These are phyloP conservation scores for Rhododendron griersonianum DNA, from an alignment of 148 eudicot genomes.

Conservation along the genomic window DNA sequence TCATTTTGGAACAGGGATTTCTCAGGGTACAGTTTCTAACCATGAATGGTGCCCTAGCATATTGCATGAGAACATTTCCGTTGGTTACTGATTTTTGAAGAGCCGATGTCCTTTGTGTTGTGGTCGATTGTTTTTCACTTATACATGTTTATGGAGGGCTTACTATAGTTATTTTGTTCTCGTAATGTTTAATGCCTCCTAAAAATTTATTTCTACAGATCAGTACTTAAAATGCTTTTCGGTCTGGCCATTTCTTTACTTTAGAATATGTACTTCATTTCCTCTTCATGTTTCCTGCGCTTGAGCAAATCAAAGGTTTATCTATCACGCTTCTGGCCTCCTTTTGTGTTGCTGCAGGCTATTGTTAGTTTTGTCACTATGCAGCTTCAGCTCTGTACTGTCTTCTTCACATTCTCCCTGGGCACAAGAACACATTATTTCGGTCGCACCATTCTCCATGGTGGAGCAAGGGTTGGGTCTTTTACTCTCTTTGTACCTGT, in stretches of 20 bases:
- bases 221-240: not conserved
- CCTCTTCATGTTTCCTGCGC: slow-evolving; percentile 1
- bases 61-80: not conserved
- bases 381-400: slow-evolving; percentile 93
- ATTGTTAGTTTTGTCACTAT: slow-evolving; percentile 90
- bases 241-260: not conserved
- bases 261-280: not conserved
- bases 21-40: slow-evolving; percentile 55
- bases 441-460: slow-evolving; percentile 98
- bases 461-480: slow-evolving; percentile 83
- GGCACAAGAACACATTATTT: slow-evolving; percentile 97
- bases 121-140: not conserved
- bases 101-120: not conserved
- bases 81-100: not conserved
- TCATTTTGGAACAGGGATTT: slow-evolving; percentile 89
- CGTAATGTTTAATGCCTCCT: not conserved
- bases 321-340: not conserved
- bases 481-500: slow-evolving; percentile 7
- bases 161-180: not conserved
- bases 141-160: not conserved
- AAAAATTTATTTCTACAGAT: not conserved
- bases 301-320: not conserved
- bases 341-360: slow-evolving; percentile 55
- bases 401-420: slow-evolving; percentile 95
- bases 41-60: slow-evolving; percentile 3